These are phyloP conservation scores for Auriscalpium vulgare DNA, from an alignment of 768 basidiomycete species.

Conservation along the genomic window DNA sequence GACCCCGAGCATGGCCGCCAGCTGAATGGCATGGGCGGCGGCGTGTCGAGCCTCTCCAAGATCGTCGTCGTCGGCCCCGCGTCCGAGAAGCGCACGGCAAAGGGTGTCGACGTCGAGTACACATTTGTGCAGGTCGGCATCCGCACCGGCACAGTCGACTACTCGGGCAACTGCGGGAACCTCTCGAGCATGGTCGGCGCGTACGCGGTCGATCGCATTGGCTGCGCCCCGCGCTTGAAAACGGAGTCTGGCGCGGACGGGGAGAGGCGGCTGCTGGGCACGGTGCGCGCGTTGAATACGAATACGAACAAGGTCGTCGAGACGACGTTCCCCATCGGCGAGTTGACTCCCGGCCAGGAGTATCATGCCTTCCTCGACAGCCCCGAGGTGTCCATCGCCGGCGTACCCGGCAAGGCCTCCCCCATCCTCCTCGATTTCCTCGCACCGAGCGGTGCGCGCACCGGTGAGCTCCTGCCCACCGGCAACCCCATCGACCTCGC, in stretches of 20 bases:
- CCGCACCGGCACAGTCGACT: conserved; percentile 51
- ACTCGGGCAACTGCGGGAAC: conserved; percentile 72
- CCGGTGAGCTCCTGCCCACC: conserved; percentile 63
- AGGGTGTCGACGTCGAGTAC: conserved; percentile 56
- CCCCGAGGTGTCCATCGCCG: conserved; percentile 51
- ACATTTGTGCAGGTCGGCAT: conserved; percentile 57
- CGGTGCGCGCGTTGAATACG: conserved; percentile 58
- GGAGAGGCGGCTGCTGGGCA: conserved; percentile 16
- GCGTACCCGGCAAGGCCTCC: conserved; percentile 60
- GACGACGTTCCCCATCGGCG: conserved; percentile 55
- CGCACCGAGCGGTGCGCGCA: conserved; percentile 58
- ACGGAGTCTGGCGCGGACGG: conserved; percentile 3
- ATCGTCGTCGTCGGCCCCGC: conserved; percentile 56
- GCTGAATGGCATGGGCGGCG: conserved; percentile 78
- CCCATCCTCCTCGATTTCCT: conserved; percentile 60
- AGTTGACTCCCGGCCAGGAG: conserved; percentile 22
- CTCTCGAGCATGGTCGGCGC: conserved; percentile 66
- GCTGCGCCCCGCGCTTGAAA: conserved; percentile 29
- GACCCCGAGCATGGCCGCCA: conserved; percentile 61
- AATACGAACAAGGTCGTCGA: conserved; percentile 66
- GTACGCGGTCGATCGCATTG: conserved; percentile 61
- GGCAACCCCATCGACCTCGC: conserved; percentile 41
- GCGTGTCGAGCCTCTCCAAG: conserved; percentile 68
- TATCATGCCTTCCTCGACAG: conserved; percentile 24
- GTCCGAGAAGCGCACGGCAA: conserved; percentile 30